Percentiles rank a stretch among this genome's conserved stretches.
These are phyloP conservation scores for Penicillium fimorum DNA, from an alignment of 495 filamentous ascomycete genomes.

Conservation along the genomic window DNA sequence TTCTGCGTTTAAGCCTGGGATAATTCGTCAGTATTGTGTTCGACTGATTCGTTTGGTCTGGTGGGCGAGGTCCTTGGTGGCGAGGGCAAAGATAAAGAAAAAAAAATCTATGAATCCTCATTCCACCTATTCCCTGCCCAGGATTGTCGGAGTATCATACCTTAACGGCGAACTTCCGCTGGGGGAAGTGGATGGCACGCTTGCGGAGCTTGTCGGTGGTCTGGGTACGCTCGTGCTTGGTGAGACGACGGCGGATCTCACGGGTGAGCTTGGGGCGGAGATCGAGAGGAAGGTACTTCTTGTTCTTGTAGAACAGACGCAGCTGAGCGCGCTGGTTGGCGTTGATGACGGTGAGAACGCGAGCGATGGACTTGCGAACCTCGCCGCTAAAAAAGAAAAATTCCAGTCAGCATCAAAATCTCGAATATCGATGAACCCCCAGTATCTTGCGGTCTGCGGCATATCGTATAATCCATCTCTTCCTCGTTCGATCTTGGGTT, in stretches of 20 bases:
- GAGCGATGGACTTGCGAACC: constrained; percentile 98
- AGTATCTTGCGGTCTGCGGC: not conserved
- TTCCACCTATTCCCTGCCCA: not conserved
- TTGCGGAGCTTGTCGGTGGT: constrained; percentile 90
- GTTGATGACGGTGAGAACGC: constrained; percentile 98
- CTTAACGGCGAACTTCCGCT: constrained; percentile 98
- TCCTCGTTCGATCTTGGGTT: not conserved
- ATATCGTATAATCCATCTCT: not conserved
- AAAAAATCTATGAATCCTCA: not conserved
- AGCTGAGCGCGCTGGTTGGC: constrained; percentile 96
- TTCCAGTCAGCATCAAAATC: constrained; percentile 24
- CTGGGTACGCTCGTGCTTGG: constrained; percentile 78
- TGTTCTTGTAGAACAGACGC: constrained; percentile 98
- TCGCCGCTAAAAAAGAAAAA: constrained; percentile 68
- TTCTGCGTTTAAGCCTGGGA: constrained; percentile 45
- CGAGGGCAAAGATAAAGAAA: not conserved
- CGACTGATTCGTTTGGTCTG: not conserved
- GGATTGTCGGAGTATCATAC: constrained; percentile 47
- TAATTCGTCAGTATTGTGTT: constrained; percentile 5
- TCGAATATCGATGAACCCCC: constrained; percentile 6
- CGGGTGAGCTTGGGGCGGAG: constrained; percentile 96
- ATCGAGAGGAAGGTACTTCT: constrained; percentile 97
- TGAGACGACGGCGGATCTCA: constrained; percentile 88
- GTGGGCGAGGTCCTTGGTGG: not conserved
- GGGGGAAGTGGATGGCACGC: constrained; percentile 91